Conservation (phyloP, 768 basidiomycete species). For the Mycena galopus region DNA sequence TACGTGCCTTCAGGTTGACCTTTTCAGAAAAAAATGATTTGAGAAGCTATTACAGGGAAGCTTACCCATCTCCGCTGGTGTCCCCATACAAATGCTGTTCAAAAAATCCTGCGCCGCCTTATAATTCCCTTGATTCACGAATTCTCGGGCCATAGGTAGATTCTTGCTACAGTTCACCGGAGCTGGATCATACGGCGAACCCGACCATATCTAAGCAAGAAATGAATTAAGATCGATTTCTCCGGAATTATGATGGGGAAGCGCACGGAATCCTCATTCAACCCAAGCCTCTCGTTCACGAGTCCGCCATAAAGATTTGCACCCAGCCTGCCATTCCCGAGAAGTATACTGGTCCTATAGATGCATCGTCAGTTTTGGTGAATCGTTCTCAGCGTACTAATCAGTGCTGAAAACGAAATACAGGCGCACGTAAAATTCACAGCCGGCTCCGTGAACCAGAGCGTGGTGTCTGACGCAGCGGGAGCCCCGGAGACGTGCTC, state of each 20-base stretch:
- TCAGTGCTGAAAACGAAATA: not conserved
- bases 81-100: constrained; percentile 12
- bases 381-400: not conserved
- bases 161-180: constrained; percentile 5
- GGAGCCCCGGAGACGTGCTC: not conserved
- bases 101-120: constrained; percentile 23
- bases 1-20: not conserved
- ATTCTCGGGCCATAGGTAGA: constrained; percentile 4
- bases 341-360: constrained; percentile 1
- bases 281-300: constrained; percentile 10
- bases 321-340: constrained; percentile 22
- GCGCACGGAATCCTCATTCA: constrained; percentile 25
- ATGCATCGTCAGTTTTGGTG: not conserved
- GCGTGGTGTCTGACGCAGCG: constrained; percentile 13
- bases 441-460: constrained; percentile 22
- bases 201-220: constrained; percentile 21
- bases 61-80: constrained; percentile 6
- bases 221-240: not conserved
- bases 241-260: not conserved
- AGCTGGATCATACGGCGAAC: constrained; percentile 24
- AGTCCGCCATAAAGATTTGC: constrained; percentile 18
- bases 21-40: not conserved
- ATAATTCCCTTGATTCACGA: constrained; percentile 14
- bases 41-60: not conserved
- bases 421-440: constrained; percentile 16